Percentiles rank a stretch among this genome's conserved stretches.
Evolutionary conservation across 1,284 basidiomycete species (phyloP).

Genomic region (Heterobasidion occidentale): DNA sequence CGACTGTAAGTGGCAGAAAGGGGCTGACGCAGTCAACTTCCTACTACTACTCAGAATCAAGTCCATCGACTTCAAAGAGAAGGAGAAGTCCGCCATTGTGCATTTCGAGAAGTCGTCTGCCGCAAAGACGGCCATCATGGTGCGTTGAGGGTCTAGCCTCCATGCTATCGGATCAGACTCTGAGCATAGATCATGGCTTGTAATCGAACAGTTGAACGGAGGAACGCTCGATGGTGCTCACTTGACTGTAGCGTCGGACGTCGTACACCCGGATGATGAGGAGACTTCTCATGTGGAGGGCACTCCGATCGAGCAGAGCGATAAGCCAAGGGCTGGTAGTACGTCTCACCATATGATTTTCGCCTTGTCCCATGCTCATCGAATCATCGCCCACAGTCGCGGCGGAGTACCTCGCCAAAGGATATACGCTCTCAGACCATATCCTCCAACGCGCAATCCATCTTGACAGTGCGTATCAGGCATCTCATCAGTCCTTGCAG

Average conservation of each 20-base stretch:
- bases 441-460: constrained; percentile 84
- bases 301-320: constrained; percentile 57
- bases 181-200: neutral
- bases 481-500: neutral
- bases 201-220: constrained; percentile 50
- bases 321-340: constrained; percentile 81
- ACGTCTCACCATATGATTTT: constrained; percentile 17
- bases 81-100: constrained; percentile 40
- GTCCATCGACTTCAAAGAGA: constrained; percentile 45
- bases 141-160: constrained; percentile 15
- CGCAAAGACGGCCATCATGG: constrained; percentile 77
- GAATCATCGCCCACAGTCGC: constrained; percentile 45
- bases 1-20: too few relatives aligned
- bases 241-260: constrained; percentile 61
- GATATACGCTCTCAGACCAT: constrained; percentile 75
- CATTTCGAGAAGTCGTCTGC: constrained; percentile 72
- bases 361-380: neutral
- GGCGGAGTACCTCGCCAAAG: constrained; percentile 85
- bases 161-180: neutral
- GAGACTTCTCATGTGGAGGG: constrained; percentile 21
- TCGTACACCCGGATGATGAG: constrained; percentile 45
- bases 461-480: constrained; percentile 57
- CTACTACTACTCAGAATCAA: constrained; percentile 37
- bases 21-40: neutral
- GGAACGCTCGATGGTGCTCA: constrained; percentile 58